Conservation (phyloP, 169 alveolate species). For the Plasmodium gonderi region DNA sequence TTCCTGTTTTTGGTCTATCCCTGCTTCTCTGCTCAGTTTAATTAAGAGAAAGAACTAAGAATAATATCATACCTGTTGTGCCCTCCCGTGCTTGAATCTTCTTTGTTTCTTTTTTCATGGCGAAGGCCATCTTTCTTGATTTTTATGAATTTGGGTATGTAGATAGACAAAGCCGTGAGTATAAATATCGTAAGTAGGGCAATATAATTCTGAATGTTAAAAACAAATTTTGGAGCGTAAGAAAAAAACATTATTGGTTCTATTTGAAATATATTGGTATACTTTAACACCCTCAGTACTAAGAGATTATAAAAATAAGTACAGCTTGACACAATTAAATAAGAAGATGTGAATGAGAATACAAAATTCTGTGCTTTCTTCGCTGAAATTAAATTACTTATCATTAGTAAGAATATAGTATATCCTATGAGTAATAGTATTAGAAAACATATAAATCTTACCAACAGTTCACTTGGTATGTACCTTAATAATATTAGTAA, state of each 20-base stretch:
- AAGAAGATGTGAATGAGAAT: slow-evolving; percentile 56
- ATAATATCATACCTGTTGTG: slow-evolving; percentile 10
- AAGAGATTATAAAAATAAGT: slow-evolving; percentile 21
- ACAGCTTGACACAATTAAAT: slow-evolving; percentile 35
- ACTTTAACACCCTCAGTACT: neutral
- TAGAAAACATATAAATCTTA: slow-evolving; percentile 2
- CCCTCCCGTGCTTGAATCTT: neutral
- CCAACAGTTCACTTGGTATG: slow-evolving; percentile 3
- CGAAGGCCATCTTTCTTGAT: neutral
- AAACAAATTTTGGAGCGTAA: slow-evolving; percentile 23
- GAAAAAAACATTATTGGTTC: slow-evolving; percentile 69
- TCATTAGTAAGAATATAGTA: slow-evolving; percentile 50
- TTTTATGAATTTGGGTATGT: neutral
- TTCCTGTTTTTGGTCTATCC: neutral
- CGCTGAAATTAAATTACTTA: slow-evolving; percentile 59
- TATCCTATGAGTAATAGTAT: slow-evolving; percentile 20
- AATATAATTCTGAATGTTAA: slow-evolving; percentile 19
- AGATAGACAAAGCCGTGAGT: slow-evolving; percentile 8
- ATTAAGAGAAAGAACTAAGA: slow-evolving; percentile 25
- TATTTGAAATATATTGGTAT: slow-evolving; percentile 45
- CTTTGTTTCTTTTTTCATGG: slow-evolving; percentile 1
- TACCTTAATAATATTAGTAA: neutral
- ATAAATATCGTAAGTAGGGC: neutral
- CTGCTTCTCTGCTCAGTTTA: neutral
- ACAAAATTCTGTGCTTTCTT: slow-evolving; percentile 69